Evolutionary conservation across 805 yeast genomes (phyloP).

Genomic region (Alloascoidea africana): DNA sequence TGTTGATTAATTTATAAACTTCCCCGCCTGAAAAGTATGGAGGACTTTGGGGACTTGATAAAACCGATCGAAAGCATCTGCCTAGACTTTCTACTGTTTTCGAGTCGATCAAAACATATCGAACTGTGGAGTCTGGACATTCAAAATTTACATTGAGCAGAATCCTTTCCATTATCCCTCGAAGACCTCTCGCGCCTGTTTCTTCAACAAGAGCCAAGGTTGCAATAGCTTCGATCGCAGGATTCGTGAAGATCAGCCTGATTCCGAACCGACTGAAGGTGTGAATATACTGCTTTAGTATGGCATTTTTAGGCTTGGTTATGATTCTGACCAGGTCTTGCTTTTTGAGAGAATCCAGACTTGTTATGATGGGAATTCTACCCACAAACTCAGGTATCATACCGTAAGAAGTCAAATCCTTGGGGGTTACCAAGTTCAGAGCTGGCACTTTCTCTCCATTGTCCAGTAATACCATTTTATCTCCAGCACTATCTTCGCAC

Average conservation of each 20-base stretch:
- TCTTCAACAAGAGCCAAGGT: slow-evolving; percentile 32
- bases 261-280: slow-evolving; percentile 38
- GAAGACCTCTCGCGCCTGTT: slow-evolving; percentile 47
- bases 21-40: slow-evolving; percentile 32
- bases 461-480: slow-evolving; percentile 18
- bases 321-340: slow-evolving; percentile 31
- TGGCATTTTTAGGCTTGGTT: slow-evolving; percentile 39
- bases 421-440: slow-evolving; percentile 29
- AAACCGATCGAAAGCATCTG: slow-evolving; percentile 15
- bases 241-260: slow-evolving; percentile 28
- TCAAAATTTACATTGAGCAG: slow-evolving; percentile 40
- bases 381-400: slow-evolving; percentile 47
- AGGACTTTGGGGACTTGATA: slow-evolving; percentile 16
- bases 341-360: slow-evolving; percentile 29
- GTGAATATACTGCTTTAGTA: slow-evolving; percentile 36
- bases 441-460: slow-evolving; percentile 25
- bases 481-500: slow-evolving; percentile 7
- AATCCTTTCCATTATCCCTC: slow-evolving; percentile 38
- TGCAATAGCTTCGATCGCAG: slow-evolving; percentile 34
- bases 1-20: slow-evolving; percentile 23
- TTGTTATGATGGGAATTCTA: slow-evolving; percentile 38
- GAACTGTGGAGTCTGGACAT: slow-evolving; percentile 40
- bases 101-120: slow-evolving; percentile 31
- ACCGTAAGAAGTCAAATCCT: slow-evolving; percentile 36
- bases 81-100: slow-evolving; percentile 26